A percentile compares a stretch with the other conserved stretches of the same genome.
Conservation (phyloP, 2,329 filamentous ascomycete species). For the Paecilomyces dactylethromorphus region DNA sequence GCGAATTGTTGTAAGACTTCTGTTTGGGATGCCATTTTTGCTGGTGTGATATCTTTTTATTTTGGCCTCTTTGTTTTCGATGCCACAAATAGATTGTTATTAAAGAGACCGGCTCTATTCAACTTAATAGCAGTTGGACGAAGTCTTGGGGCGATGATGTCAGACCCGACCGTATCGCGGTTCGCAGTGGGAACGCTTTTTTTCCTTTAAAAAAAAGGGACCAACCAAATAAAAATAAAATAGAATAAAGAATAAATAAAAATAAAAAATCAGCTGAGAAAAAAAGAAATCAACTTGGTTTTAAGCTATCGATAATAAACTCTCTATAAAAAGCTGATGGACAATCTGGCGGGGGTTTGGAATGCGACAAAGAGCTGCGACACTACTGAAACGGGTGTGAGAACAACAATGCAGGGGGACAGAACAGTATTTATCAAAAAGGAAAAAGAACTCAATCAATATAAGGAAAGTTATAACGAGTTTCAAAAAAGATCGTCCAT, state of each 20-base stretch:
- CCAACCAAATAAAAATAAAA: background rate
- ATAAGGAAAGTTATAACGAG: background rate
- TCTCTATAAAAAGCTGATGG: background rate
- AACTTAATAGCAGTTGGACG: background rate
- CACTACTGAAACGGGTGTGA: background rate
- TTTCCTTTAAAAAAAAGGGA: too few relatives aligned
- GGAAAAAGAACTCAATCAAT: background rate
- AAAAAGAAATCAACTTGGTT: background rate
- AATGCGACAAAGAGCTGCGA: background rate
- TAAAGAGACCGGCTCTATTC: background rate
- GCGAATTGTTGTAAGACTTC: background rate
- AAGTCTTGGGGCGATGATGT: background rate
- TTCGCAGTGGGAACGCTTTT: background rate
- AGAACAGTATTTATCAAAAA: background rate
- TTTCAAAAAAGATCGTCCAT: background rate
- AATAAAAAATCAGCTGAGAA: background rate
- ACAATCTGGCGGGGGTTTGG: background rate
- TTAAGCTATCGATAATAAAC: background rate
- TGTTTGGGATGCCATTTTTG: background rate
- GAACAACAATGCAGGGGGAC: background rate
- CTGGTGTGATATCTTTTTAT: background rate
- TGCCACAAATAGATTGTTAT: background rate
- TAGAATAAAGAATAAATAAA: background rate
- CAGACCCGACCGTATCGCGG: background rate
- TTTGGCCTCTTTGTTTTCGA: too few relatives aligned